Conservation (phyloP, 2,329 filamentous ascomycete genomes). For the Diaporthe longicolla region DNA sequence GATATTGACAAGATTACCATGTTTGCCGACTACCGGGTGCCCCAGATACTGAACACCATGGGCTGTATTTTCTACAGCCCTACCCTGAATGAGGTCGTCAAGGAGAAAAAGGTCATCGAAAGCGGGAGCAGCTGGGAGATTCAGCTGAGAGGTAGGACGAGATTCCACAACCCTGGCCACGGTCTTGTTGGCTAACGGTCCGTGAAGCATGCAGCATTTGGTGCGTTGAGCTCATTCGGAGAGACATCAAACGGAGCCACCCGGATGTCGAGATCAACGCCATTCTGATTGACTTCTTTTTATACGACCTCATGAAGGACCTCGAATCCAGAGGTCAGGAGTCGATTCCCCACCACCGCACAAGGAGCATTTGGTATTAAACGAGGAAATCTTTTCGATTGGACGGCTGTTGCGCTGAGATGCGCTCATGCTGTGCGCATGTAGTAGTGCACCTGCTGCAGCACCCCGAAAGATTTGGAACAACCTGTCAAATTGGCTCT, state of each 20-base stretch:
- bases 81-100: conserved; percentile 79
- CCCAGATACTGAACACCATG: conserved; percentile 89
- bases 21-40: conserved; percentile 98
- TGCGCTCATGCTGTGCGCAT: neutral
- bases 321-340: conserved; percentile 75
- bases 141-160: conserved; percentile 81
- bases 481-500: conserved; percentile 33
- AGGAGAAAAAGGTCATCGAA: conserved; percentile 73
- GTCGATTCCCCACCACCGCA: conserved; percentile 86
- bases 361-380: conserved; percentile 95
- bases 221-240: conserved; percentile 90
- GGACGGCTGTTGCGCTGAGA: neutral
- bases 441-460: neutral
- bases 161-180: neutral
- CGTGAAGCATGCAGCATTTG: conserved; percentile 87
- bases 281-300: conserved; percentile 95
- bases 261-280: conserved; percentile 84
- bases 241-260: conserved; percentile 82
- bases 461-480: neutral
- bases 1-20: conserved; percentile 98
- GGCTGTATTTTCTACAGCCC: conserved; percentile 90
- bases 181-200: neutral
- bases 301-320: conserved; percentile 95
- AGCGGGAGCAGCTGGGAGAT: conserved; percentile 85
- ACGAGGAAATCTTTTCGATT: conserved; percentile 19